Evolutionary conservation across 2,329 filamentous ascomycete species (phyloP).

Genomic region (Cladorrhinum sp.): DNA sequence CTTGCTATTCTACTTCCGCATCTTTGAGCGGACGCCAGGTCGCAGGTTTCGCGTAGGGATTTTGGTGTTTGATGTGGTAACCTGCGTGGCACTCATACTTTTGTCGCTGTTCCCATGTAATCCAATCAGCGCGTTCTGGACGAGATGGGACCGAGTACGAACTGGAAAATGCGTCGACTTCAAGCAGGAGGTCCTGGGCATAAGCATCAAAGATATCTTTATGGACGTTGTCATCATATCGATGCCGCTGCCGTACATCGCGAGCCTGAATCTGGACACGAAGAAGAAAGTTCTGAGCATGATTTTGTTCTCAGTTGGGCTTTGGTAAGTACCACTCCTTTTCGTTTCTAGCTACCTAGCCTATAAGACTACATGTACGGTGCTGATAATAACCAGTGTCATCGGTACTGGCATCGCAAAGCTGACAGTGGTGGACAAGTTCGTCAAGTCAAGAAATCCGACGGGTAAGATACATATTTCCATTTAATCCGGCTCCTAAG

Average conservation of each 20-base stretch:
- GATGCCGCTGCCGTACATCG: background rate
- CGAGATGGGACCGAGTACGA: background rate
- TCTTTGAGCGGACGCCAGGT: background rate
- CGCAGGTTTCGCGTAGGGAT: background rate
- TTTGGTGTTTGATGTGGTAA: background rate
- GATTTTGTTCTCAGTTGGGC: background rate
- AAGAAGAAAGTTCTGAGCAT: background rate
- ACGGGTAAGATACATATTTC: background rate
- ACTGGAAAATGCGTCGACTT: background rate
- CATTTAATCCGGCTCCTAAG: too few species aligned
- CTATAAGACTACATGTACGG: background rate
- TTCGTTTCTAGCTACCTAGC: background rate
- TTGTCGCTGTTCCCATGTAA: background rate
- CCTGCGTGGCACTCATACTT: background rate
- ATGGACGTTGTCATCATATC: background rate
- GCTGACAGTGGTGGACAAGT: background rate
- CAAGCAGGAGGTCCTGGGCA: background rate
- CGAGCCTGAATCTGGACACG: background rate
- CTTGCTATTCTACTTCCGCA: background rate
- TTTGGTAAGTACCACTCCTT: background rate
- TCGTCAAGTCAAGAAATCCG: background rate
- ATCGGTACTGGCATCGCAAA: background rate
- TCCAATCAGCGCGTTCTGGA: background rate
- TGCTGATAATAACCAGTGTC: background rate
- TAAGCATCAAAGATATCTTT: background rate